A percentile compares a stretch with the other conserved stretches of the same genome.
phyloP scores from a whole-genome alignment of 352 stramenopile species.

The Pythium folliculosum region DNA sequence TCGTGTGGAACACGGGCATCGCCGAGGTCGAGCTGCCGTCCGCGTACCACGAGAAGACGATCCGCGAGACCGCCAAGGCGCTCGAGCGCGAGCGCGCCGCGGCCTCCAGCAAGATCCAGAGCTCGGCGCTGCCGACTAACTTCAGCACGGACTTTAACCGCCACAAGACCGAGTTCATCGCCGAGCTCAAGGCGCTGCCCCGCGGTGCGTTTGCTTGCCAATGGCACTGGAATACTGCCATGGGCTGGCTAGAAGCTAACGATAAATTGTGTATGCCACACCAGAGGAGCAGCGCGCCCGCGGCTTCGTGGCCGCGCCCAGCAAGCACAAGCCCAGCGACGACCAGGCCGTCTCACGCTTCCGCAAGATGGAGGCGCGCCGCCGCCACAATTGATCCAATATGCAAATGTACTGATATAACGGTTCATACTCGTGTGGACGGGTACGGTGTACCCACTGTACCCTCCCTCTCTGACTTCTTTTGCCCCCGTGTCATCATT shows the following conservation, averaged over 20 bases:
- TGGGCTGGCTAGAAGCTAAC: too few species aligned
- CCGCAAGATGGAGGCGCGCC: constrained; percentile 72
- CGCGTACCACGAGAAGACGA: constrained; percentile 51
- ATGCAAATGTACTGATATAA: constrained; percentile 20
- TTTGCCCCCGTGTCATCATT: constrained; percentile 13
- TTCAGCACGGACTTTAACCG: constrained; percentile 82
- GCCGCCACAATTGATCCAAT: constrained; percentile 30
- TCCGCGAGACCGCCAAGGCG: constrained; percentile 50
- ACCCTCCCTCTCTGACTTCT: constrained; percentile 15
- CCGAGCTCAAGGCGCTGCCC: constrained; percentile 66
- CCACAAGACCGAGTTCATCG: constrained; percentile 64
- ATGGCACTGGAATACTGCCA: too few species aligned
- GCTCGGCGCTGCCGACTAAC: constrained; percentile 65
- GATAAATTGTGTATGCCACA: not conserved
- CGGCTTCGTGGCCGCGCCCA: constrained; percentile 60
- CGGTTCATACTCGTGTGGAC: not conserved
- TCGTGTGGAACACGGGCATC: constrained; percentile 80
- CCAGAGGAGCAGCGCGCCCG: constrained; percentile 71
- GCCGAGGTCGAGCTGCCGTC: constrained; percentile 74
- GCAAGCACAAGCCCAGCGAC: constrained; percentile 67
- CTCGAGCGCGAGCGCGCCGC: constrained; percentile 36
- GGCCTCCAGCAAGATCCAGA: constrained; percentile 37
- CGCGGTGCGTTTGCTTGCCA: constrained; percentile 47
- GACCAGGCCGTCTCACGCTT: constrained; percentile 66
- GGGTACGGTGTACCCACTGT: constrained; percentile 2